Evolutionary conservation across 2,329 filamentous ascomycete genomes (phyloP), one percentile per base, ranked within the genome.

Genomic region (Endoconidiophora laricicola): DNA sequence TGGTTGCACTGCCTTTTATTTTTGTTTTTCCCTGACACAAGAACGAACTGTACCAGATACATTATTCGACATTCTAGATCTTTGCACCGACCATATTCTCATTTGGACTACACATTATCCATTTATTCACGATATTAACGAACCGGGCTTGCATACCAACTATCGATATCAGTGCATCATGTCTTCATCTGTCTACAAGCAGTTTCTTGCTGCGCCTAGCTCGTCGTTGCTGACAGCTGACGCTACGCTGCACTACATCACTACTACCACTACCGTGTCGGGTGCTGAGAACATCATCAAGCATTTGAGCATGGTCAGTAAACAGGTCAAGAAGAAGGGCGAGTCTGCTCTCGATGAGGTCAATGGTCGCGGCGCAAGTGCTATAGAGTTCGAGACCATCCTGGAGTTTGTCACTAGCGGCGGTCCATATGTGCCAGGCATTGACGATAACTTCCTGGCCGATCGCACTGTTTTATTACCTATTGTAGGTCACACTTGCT

Each of bases 371-470:
- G 66, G 93, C 56, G 83, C 79, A 50, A 61, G 85, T 53, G 88
- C 94, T 62, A 71, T 88, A 51, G 88, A 96, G 65, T 71, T 87
- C 44, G 83, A 94, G 60, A 91, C 86, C 22, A 79, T 78, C 1
- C 66, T 96, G 44, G 83, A 93, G 61, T 95, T 98, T 63, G 63
- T 80, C 51, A 78, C 73, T 55, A 80, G 83, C 55, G 91, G 90
- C 56, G 90, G 87, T 56, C 75, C 81, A 56, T 96, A 91, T 67
- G 74, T 96, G 50, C 90, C 90, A 4, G 79, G 79, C 44, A 71
- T 98, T 45, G 90, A 96, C 60, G 87, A 95, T 70, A 95, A 95
- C 69, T 94, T 96, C 64, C 68, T 98, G 52, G 71, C 84, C 51
- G 87, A 94, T 65, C 81, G 81, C 59, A 76, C 76, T 50, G 87